Percentiles rank a stretch among this genome's conserved stretches.
Conservation (phyloP, 257 asterid species). For the Ajuga chamaepitys region DNA sequence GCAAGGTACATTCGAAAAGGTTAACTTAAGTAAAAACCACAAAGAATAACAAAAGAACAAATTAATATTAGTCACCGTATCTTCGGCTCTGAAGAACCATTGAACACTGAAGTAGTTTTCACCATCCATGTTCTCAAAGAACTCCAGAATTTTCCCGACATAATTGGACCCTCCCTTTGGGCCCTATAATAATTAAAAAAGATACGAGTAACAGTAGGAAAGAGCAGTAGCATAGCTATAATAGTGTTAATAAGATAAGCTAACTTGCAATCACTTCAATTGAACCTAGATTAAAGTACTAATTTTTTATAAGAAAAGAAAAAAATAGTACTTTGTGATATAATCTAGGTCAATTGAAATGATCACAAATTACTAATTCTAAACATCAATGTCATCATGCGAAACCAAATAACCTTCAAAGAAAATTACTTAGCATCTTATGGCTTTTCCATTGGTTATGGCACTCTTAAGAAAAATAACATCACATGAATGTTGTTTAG, state of each 20-base stretch:
- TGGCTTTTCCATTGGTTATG: not conserved
- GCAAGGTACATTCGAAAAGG: constrained; percentile 1
- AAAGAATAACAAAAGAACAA: not conserved
- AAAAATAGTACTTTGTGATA: too few relatives aligned
- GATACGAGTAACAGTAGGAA: constrained; percentile 4
- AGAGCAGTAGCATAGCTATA: not conserved
- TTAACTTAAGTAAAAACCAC: not conserved
- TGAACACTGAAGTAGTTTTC: constrained; percentile 41
- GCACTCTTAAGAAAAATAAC: not conserved
- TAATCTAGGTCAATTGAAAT: not conserved
- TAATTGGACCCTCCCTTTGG: constrained; percentile 34
- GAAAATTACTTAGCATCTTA: not conserved
- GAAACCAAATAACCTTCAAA: not conserved
- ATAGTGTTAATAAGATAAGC: not conserved
- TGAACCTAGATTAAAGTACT: not conserved
- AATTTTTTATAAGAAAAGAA: too few relatives aligned
- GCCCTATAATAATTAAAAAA: constrained; percentile 24
- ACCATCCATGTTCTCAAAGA: constrained; percentile 36
- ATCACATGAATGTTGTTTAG: not conserved
- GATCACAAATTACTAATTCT: not conserved
- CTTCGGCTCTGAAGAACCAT: constrained; percentile 48
- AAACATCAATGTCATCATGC: not conserved
- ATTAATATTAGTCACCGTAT: constrained; percentile 30
- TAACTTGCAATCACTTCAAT: not conserved
- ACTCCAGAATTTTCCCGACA: constrained; percentile 40